Evolutionary conservation across 352 stramenopile species (phyloP).

Genomic region (Globisporangium acanthophoron): DNA sequence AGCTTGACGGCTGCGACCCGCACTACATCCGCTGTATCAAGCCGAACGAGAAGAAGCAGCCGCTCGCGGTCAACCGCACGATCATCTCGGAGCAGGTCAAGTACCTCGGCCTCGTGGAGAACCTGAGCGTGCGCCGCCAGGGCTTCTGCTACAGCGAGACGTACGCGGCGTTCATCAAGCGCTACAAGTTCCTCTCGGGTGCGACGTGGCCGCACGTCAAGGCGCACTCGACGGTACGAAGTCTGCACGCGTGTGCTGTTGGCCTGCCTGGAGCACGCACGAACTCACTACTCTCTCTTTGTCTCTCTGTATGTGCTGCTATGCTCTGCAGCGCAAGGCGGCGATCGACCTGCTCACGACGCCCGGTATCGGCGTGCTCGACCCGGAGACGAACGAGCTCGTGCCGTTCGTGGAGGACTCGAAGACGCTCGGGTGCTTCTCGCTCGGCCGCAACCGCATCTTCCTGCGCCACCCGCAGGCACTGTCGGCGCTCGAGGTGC

Average conservation of each 20-base stretch:
- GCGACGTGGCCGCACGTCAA: conserved; percentile 66
- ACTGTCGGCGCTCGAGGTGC: conserved; percentile 79
- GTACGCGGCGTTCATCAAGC: conserved; percentile 78
- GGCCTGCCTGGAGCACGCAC: too few species aligned
- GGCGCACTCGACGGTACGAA: conserved; percentile 44
- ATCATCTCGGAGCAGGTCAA: conserved; percentile 74
- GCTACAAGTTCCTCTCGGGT: conserved; percentile 79
- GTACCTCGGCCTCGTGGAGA: conserved; percentile 80
- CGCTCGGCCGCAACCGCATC: conserved; percentile 84
- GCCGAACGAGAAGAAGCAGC: conserved; percentile 84
- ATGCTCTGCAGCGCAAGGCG: conserved; percentile 58
- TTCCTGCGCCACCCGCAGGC: conserved; percentile 88
- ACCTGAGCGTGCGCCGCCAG: conserved; percentile 76
- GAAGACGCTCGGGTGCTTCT: conserved; percentile 68
- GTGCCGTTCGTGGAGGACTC: conserved; percentile 77
- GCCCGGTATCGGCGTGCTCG: conserved; percentile 43
- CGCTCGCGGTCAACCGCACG: conserved; percentile 56
- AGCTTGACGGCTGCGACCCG: conserved; percentile 83
- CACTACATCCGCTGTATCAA: conserved; percentile 92
- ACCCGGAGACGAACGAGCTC: conserved; percentile 41
- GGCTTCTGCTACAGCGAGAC: conserved; percentile 83
- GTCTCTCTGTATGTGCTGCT: not conserved
- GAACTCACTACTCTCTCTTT: not conserved
- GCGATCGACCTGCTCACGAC: conserved; percentile 71
- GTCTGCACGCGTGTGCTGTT: not conserved